These are phyloP conservation scores for Cladorrhinum sp. DNA, from an alignment of 2,329 filamentous ascomycete genomes.

Conservation along the genomic window DNA sequence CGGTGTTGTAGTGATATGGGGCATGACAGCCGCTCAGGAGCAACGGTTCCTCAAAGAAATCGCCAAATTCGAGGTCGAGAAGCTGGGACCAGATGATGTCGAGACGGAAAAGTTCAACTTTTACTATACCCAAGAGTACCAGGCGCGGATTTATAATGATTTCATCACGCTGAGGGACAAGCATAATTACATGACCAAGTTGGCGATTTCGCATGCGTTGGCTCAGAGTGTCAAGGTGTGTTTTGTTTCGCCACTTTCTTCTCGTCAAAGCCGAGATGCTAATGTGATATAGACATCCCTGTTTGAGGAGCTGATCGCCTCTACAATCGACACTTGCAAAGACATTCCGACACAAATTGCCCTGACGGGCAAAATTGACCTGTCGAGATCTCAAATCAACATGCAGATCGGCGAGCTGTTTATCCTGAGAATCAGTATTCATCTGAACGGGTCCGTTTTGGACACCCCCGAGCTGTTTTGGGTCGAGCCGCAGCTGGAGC, in stretches of 20 bases:
- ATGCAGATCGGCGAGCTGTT: slow-evolving; percentile 99
- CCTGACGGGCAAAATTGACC: slow-evolving; percentile 83
- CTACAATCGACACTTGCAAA: slow-evolving; percentile 89
- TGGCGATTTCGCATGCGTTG: slow-evolving; percentile 92
- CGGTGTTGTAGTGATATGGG: slow-evolving; percentile 97
- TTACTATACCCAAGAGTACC: slow-evolving; percentile 97
- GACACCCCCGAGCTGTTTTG: slow-evolving; percentile 98
- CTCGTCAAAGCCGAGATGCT: slow-evolving; percentile 8
- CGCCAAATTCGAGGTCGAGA: slow-evolving; percentile 88
- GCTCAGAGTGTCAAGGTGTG: slow-evolving; percentile 88
- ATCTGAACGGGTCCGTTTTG: slow-evolving; percentile 92
- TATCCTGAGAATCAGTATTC: slow-evolving; percentile 95
- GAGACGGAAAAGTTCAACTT: slow-evolving; percentile 99
- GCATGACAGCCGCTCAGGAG: slow-evolving; percentile 89
- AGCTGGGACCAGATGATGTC: slow-evolving; percentile 80
- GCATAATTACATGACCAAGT: slow-evolving; percentile 95
- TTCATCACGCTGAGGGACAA: slow-evolving; percentile 95
- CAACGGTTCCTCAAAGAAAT: slow-evolving; percentile 90
- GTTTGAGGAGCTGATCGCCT: slow-evolving; percentile 92
- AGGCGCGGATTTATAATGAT: slow-evolving; percentile 98
- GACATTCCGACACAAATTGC: slow-evolving; percentile 92
- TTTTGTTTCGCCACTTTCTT: background rate
- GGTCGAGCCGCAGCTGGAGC: slow-evolving; percentile 95
- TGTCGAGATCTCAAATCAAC: slow-evolving; percentile 89
- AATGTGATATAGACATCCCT: slow-evolving; percentile 67